Conservation (phyloP, 2,329 filamentous ascomycete genomes). For the Colletotrichum nymphaeae region DNA sequence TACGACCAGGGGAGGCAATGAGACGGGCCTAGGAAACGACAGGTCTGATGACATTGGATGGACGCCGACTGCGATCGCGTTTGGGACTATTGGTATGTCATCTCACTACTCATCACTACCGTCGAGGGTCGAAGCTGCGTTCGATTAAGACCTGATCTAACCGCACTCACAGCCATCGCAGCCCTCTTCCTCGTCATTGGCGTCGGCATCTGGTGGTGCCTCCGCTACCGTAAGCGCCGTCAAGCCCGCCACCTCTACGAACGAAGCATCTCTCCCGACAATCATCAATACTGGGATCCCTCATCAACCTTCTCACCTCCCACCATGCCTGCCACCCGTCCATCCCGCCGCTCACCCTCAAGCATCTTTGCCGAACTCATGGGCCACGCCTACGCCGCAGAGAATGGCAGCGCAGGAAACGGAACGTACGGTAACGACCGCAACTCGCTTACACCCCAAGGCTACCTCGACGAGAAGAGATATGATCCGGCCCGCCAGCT, state of each 20-base stretch:
- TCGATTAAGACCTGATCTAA: neutral
- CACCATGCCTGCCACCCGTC: neutral
- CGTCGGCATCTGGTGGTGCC: slow-evolving; percentile 31
- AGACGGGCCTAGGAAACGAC: slow-evolving; percentile 12
- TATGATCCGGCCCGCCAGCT: slow-evolving; percentile 29
- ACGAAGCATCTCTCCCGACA: neutral
- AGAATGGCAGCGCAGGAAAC: slow-evolving; percentile 34
- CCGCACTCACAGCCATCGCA: slow-evolving; percentile 12
- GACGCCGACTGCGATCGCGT: slow-evolving; percentile 33
- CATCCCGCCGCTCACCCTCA: slow-evolving; percentile 20
- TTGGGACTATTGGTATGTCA: slow-evolving; percentile 30
- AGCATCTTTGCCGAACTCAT: slow-evolving; percentile 40
- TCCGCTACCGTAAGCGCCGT: slow-evolving; percentile 23
- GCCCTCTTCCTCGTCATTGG: slow-evolving; percentile 26
- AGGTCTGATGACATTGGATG: slow-evolving; percentile 18
- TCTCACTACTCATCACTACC: neutral
- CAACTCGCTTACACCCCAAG: slow-evolving; percentile 25
- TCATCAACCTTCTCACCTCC: slow-evolving; percentile 18
- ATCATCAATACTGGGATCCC: slow-evolving; percentile 14
- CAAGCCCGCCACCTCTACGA: slow-evolving; percentile 9
- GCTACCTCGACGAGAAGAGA: slow-evolving; percentile 37
- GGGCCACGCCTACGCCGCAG: slow-evolving; percentile 37
- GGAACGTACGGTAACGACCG: neutral
- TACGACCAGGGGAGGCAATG: slow-evolving; percentile 2
- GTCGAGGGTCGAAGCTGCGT: too few relatives aligned